Conservation (phyloP, 1,139 yeast genomes). For the Diutina catenulata region DNA sequence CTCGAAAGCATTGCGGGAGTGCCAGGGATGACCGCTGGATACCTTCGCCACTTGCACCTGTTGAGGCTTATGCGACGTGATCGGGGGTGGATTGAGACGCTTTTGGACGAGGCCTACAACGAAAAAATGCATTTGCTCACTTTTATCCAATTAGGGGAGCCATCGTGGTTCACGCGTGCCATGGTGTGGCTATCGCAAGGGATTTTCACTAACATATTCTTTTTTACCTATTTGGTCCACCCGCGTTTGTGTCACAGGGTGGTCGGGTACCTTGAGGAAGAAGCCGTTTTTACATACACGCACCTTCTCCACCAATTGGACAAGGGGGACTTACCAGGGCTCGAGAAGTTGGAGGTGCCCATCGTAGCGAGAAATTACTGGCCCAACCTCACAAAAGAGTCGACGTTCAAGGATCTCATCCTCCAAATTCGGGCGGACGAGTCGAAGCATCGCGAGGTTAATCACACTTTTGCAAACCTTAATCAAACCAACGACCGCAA, state of each 20-base stretch:
- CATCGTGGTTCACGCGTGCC: constrained; percentile 44
- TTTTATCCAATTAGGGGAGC: constrained; percentile 53
- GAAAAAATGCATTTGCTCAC: constrained; percentile 71
- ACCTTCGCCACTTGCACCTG: constrained; percentile 53
- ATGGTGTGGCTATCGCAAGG: constrained; percentile 61
- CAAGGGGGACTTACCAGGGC: constrained; percentile 35
- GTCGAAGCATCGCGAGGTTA: constrained; percentile 67
- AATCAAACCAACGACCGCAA: constrained; percentile 44
- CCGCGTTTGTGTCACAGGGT: constrained; percentile 65
- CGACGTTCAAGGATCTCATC: constrained; percentile 56
- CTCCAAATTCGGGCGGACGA: constrained; percentile 79
- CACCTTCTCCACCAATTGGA: constrained; percentile 47
- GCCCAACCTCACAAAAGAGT: constrained; percentile 37
- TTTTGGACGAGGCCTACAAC: constrained; percentile 67
- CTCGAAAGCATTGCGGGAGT: constrained; percentile 70
- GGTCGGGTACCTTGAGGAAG: constrained; percentile 73
- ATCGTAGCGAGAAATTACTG: constrained; percentile 54
- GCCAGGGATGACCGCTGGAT: constrained; percentile 69
- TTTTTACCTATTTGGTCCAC: constrained; percentile 43
- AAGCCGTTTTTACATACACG: constrained; percentile 63
- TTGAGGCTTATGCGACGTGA: constrained; percentile 51
- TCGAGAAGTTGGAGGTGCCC: constrained; percentile 35
- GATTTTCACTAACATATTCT: constrained; percentile 56
- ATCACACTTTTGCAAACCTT: constrained; percentile 64
- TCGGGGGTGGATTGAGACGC: constrained; percentile 67